Evolutionary conservation across 192 early-diverging fungal species (phyloP), one percentile per base, ranked within the genome.

Genomic region (Backusella luteola): DNA sequence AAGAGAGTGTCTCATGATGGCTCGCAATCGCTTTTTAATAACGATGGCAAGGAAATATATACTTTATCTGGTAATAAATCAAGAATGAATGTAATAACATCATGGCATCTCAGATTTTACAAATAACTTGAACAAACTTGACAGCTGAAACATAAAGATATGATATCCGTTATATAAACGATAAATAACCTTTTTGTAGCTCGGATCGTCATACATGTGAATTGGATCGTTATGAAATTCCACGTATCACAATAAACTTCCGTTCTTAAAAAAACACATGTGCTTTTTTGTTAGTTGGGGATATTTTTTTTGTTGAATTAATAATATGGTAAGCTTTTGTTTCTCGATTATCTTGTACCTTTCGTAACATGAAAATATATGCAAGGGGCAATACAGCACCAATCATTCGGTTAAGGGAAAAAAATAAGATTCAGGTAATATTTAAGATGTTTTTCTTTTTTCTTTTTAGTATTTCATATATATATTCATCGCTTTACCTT

Each of bases 1-100:
- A 32, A 49, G 3, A 95, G 96, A 84, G 91, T 92, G n/a, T 94
- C 96, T 0, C 84, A 96, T 19, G 95, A 96, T 82, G 6, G 17
- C 46, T 49, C 46, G 9, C 14, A 44, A 44, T 44, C 42, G 42
- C 19, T 49, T 49, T 19, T n/a, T 49, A n/a, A 19, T 19, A 1
- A 6, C 15, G 21, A n/a, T 6, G 6, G 19, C 19, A 49, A 49
- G 17, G 46, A 4, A 44, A 44, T 14, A 44, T 32, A 32, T 44
- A 44, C 42, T 44, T 44, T 44, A 4, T 44, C 42, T 44, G 42
- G 42, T 39, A 39, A 39, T 39, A 39, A 39, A 39, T 39, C 8
- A 44, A 44, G 42, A 44, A 44, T 44, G 42, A 5, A 17, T 14
- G 4, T 17, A 44, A 32, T 32, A 32, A 32, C 32, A 32, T 32